Evolutionary conservation across 352 stramenopile genomes (phyloP).

Genomic region (Globisporangium iwayamae): DNA sequence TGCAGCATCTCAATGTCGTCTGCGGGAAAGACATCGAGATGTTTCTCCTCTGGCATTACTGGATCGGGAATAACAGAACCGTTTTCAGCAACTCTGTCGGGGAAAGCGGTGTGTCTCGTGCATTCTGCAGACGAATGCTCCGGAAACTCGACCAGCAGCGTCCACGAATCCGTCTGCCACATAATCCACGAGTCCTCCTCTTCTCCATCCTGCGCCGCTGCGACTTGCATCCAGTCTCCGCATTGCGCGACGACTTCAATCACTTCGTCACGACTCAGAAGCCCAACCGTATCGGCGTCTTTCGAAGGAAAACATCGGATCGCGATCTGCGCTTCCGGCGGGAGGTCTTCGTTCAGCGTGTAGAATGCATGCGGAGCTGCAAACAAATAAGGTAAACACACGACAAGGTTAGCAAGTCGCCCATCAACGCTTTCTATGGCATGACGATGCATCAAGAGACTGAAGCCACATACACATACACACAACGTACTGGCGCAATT

Average conservation of each 20-base stretch:
- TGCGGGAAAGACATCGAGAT: neutral
- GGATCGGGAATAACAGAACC: neutral
- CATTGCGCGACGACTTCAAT: constrained; percentile 45
- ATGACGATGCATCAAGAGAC: neutral
- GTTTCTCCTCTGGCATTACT: neutral
- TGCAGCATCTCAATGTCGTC: neutral
- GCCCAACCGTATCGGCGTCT: constrained; percentile 46
- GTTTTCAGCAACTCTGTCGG: neutral
- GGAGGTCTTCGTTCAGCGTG: constrained; percentile 47
- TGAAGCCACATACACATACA: neutral
- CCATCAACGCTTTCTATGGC: constrained; percentile 11
- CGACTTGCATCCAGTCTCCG: constrained; percentile 55
- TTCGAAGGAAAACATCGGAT: constrained; percentile 61
- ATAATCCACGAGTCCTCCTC: constrained; percentile 59
- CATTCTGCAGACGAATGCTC: constrained; percentile 27
- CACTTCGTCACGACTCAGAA: constrained; percentile 53
- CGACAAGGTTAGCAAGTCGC: constrained; percentile 6
- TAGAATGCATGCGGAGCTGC: constrained; percentile 52
- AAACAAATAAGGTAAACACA: constrained; percentile 11
- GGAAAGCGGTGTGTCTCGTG: neutral
- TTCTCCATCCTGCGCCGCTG: constrained; percentile 5
- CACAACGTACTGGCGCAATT: constrained; percentile 44
- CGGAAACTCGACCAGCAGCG: constrained; percentile 41
- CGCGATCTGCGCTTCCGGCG: constrained; percentile 59
- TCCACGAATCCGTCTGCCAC: constrained; percentile 45